Evolutionary conservation across 2,329 filamentous ascomycete genomes (phyloP).

Genomic region (Ophiognomonia clavigignenti-juglandacearum): DNA sequence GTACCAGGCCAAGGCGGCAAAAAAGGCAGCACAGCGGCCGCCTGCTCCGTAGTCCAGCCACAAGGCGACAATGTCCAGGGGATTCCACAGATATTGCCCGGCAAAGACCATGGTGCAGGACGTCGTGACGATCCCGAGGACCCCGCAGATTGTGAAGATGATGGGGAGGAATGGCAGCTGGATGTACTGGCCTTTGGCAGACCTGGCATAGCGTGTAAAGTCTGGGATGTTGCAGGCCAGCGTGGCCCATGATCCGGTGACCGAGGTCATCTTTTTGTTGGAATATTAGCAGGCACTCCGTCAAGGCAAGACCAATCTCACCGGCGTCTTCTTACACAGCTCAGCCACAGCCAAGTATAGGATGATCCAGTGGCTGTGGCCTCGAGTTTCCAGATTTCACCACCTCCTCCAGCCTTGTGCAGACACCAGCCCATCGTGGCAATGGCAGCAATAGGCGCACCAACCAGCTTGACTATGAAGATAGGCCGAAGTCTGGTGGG

Average conservation of each 20-base stretch:
- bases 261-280: conserved; percentile 27
- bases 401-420: conserved; percentile 48
- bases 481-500: conserved; percentile 10
- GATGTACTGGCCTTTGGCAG: conserved; percentile 31
- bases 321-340: conserved; percentile 23
- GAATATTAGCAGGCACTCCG: background rate
- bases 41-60: conserved; percentile 40
- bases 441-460: conserved; percentile 55
- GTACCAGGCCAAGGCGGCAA: conserved; percentile 48
- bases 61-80: conserved; percentile 37
- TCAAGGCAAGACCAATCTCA: background rate
- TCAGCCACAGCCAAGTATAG: conserved; percentile 47
- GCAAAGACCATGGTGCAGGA: conserved; percentile 49
- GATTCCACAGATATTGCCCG: conserved; percentile 46
- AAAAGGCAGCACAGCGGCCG: conserved; percentile 36
- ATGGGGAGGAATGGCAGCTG: conserved; percentile 41
- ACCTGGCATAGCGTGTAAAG: conserved; percentile 41
- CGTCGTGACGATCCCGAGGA: conserved; percentile 54
- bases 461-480: conserved; percentile 44
- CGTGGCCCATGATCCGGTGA: conserved; percentile 38
- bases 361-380: conserved; percentile 34
- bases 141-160: conserved; percentile 42
- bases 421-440: conserved; percentile 61
- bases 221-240: conserved; percentile 48
- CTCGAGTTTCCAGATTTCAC: conserved; percentile 30